Evolutionary conservation across 441 rosid species (phyloP).

Genomic region (Pelargonium myrrhifolium): DNA sequence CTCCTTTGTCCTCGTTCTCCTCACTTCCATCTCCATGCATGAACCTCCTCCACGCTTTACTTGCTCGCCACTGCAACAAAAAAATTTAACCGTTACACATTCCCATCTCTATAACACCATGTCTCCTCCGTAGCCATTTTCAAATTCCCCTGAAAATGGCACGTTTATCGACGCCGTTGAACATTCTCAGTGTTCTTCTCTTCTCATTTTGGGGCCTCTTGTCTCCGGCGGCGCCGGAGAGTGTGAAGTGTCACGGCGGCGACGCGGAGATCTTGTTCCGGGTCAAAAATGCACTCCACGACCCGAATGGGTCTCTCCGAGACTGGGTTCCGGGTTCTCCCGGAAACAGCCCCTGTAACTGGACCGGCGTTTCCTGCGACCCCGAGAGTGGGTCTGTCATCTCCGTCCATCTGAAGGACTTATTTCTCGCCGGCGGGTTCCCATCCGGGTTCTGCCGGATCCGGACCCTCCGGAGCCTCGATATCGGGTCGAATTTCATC

Average conservation of each 20-base stretch:
- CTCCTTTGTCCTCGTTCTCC: slow-evolving; percentile 10
- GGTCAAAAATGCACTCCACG: neutral
- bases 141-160: too few species aligned
- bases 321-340: neutral
- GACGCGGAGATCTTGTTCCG: neutral
- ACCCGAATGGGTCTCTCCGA: neutral
- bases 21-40: slow-evolving; percentile 15
- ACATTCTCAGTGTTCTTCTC: neutral
- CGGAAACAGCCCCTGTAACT: neutral
- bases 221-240: neutral
- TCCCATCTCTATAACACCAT: neutral
- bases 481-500: slow-evolving; percentile 32
- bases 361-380: neutral
- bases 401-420: neutral
- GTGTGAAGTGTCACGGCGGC: neutral
- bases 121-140: neutral
- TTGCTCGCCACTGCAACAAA: neutral
- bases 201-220: neutral
- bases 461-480: slow-evolving; percentile 41
- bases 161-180: neutral
- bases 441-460: slow-evolving; percentile 57
- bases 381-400: neutral
- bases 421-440: slow-evolving; percentile 30
- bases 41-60: neutral
- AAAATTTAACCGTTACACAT: neutral